Conservation (phyloP, 345 rosid species). For the Boechera stricta region DNA sequence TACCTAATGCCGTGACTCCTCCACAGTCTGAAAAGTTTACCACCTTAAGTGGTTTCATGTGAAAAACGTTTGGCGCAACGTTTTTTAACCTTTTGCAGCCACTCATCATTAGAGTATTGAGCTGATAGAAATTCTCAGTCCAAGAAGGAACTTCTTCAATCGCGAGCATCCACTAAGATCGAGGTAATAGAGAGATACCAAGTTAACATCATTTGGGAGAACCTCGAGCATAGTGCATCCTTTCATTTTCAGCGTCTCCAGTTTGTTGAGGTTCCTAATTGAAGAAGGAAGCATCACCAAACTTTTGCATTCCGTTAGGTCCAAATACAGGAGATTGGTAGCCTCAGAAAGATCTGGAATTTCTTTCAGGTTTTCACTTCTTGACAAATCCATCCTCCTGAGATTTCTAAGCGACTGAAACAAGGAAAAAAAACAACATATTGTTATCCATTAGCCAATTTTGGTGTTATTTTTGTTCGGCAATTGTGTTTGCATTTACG, state of each 20-base stretch:
- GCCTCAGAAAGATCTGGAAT: conserved; percentile 27
- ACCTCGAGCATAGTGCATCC: neutral
- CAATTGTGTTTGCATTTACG: no score
- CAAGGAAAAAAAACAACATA: neutral
- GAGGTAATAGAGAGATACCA: neutral
- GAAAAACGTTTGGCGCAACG: conserved; percentile 10
- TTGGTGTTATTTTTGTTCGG: no score
- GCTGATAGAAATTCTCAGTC: neutral
- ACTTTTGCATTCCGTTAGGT: neutral
- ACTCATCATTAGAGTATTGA: neutral
- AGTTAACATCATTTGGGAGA: conserved; percentile 19
- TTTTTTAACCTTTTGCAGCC: conserved; percentile 11
- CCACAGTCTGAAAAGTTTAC: conserved; percentile 23
- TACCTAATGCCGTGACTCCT: neutral
- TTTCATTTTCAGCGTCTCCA: neutral
- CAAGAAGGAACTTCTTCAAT: conserved; percentile 28
- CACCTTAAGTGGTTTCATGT: neutral
- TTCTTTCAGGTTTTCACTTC: conserved; percentile 13
- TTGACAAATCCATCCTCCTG: neutral
- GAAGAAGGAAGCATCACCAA: neutral
- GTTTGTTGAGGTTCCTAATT: neutral
- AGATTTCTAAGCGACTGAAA: conserved; percentile 18
- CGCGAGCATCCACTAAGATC: neutral
- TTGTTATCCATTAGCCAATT: neutral
- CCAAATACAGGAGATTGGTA: neutral